These are phyloP conservation scores for Podaxis pistillaris DNA, from an alignment of 768 basidiomycete genomes.

Conservation along the genomic window DNA sequence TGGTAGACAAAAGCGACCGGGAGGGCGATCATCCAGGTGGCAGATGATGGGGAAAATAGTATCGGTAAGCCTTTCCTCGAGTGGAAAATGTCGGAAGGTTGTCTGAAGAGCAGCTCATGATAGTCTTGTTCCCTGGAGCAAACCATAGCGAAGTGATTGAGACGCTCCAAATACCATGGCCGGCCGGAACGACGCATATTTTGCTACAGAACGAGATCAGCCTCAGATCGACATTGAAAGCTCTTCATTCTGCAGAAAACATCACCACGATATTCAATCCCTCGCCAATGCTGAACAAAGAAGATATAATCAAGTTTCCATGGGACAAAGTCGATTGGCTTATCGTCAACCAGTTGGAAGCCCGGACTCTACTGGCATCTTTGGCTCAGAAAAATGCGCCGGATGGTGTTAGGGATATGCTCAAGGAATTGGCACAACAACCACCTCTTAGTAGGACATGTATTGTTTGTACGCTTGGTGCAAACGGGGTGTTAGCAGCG, in stretches of 20 bases:
- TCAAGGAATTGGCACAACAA: slow-evolving; percentile 18
- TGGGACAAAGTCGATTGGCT: slow-evolving; percentile 55
- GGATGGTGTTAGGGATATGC: slow-evolving; percentile 33
- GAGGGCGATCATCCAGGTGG: slow-evolving; percentile 59
- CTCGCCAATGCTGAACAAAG: slow-evolving; percentile 47
- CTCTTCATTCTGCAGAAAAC: slow-evolving; percentile 25
- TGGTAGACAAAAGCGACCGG: slow-evolving; percentile 47
- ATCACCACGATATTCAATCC: slow-evolving; percentile 50
- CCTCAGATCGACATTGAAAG: slow-evolving; percentile 37
- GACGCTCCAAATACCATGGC: slow-evolving; percentile 28
- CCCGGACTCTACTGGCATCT: background rate
- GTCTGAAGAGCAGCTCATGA: background rate
- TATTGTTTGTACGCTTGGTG: slow-evolving; percentile 57
- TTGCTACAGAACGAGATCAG: slow-evolving; percentile 63
- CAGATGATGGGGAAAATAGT: slow-evolving; percentile 57
- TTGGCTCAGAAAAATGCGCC: slow-evolving; percentile 29
- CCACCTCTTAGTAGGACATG: slow-evolving; percentile 34
- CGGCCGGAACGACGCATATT: slow-evolving; percentile 44
- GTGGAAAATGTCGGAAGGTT: background rate
- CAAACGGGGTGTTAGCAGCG: slow-evolving; percentile 46
- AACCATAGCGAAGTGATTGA: slow-evolving; percentile 40
- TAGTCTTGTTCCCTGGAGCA: slow-evolving; percentile 59
- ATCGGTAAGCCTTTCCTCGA: slow-evolving; percentile 41
- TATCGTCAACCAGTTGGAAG: slow-evolving; percentile 55
- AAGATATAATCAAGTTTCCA: slow-evolving; percentile 42